Percentiles rank a stretch among this genome's conserved stretches.
These are phyloP conservation scores for Xerophyta viscosa DNA, from an alignment of 106 monocot species.

Conservation along the genomic window DNA sequence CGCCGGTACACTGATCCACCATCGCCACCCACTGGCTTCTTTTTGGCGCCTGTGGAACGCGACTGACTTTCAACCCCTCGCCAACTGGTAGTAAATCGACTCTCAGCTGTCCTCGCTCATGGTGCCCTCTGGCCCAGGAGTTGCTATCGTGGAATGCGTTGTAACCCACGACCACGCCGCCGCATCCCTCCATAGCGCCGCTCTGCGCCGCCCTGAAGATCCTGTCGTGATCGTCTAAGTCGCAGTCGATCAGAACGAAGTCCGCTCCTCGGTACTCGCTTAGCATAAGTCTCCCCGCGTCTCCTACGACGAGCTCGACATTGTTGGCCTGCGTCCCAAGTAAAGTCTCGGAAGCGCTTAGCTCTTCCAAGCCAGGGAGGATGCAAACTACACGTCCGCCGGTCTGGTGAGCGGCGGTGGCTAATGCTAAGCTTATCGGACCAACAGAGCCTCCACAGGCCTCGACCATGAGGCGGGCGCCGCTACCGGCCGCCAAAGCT, in stretches of 20 bases:
- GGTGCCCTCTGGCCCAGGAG: slow-evolving; percentile 4
- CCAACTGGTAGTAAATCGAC: slow-evolving; percentile 47
- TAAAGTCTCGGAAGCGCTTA: slow-evolving; percentile 9
- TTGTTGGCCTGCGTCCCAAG: slow-evolving; percentile 15
- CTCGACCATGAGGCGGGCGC: slow-evolving; percentile 49
- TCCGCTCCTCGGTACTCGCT: slow-evolving; percentile 24
- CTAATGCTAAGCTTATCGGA: slow-evolving; percentile 45
- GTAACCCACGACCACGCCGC: slow-evolving; percentile 44
- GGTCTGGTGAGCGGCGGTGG: slow-evolving; percentile 48
- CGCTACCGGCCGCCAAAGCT: slow-evolving; percentile 55
- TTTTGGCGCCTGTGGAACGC: slow-evolving; percentile 18
- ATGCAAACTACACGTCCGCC: slow-evolving; percentile 50
- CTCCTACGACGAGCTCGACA: slow-evolving; percentile 38
- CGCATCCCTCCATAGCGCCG: slow-evolving; percentile 9
- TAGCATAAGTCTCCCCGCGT: slow-evolving; percentile 18
- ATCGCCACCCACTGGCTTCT: slow-evolving; percentile 48
- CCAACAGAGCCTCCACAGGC: slow-evolving; percentile 29
- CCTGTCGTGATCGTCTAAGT: slow-evolving; percentile 8
- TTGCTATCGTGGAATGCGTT: slow-evolving; percentile 21
- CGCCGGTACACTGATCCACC: slow-evolving; percentile 58
- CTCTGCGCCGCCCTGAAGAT: slow-evolving; percentile 32
- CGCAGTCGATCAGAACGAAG: slow-evolving; percentile 58
- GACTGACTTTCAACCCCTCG: slow-evolving; percentile 43
- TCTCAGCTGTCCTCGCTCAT: too few relatives aligned
- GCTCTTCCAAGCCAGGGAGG: slow-evolving; percentile 14